Evolutionary conservation across 306 rosid genomes (phyloP), one percentile per base, ranked within the genome.

Genomic region (Crotalaria pallida): DNA sequence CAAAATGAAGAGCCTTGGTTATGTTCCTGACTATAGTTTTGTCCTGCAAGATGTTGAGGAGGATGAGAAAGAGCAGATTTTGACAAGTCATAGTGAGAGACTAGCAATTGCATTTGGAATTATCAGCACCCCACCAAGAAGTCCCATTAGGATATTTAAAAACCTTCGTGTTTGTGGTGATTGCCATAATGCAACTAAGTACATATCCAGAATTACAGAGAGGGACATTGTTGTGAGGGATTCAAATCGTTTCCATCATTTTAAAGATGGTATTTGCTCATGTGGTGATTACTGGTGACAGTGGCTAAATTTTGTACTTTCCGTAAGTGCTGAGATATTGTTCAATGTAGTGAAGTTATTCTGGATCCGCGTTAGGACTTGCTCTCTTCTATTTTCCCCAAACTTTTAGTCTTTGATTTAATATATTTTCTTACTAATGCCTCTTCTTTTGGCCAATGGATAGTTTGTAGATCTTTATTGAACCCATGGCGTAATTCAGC

Each of bases 401-500:
- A 33, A 51, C 16, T 78, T 61, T 66, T 18, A 16, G 15, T 43
- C 58, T 69, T 67, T 67, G 19, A 4, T 55, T 26, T 62, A 58
- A n/a, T 48, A 58, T 72, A 18, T 51, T 57, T 75, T 62, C 24
- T 66, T 72, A 56, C 51, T 10, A 33, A 31, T 72, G 21, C 26
- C 59, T 79, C 60, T 69, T 53, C 58, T 49, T 61, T 61, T 60
- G 74, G 23, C 33, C 74, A 34, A 65, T 77, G 69, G 67, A 76
- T 64, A 68, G 80, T 31, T 33, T 89, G 82, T 85, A 95, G 99
- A 80, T 87, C 89, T 55, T 80, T 89, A 72, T 65, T 95, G 92
- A 95, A 95, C 74, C 99, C 99, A 6, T 95, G 99, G 99, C 99
- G 91, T 72, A 95, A 95, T 86, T 89, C 99, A 58, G 57, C 97